Evolutionary conservation across 2,329 filamentous ascomycete genomes (phyloP).

Genomic region (Aspergillus candidus): DNA sequence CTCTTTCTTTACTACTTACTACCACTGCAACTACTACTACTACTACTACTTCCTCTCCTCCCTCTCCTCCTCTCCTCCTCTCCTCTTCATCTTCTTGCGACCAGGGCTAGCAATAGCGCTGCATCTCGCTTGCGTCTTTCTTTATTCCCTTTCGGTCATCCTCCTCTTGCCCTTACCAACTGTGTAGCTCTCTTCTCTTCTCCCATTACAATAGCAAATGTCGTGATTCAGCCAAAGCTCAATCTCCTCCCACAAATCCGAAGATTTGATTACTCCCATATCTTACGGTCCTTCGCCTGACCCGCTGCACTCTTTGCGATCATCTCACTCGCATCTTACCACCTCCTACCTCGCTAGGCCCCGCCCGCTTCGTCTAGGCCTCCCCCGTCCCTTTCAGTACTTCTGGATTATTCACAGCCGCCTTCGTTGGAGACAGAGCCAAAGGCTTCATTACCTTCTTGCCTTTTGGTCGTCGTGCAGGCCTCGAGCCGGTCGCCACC

Average conservation of each 20-base stretch:
- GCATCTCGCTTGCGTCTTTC: constrained; percentile 3
- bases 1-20: constrained; percentile 6
- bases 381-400: not conserved
- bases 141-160: not conserved
- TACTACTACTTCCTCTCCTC: constrained; percentile 3
- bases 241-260: not conserved
- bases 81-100: constrained; percentile 2
- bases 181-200: not conserved
- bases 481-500: constrained; percentile 2
- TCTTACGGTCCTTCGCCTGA: not conserved
- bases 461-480: not conserved
- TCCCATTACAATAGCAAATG: not conserved
- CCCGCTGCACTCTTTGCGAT: constrained; percentile 1
- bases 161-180: not conserved
- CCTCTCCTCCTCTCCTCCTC: constrained; percentile 8
- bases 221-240: not conserved
- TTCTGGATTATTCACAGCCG: constrained; percentile 1
- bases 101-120: too few species aligned
- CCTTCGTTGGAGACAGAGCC: not conserved
- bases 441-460: not conserved
- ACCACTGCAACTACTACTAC: constrained; percentile 2
- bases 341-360: constrained; percentile 1
- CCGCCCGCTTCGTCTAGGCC: not conserved
- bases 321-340: constrained; percentile 3
- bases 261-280: not conserved